Conservation (phyloP, 805 yeast species). For the Spathaspora girioi region DNA sequence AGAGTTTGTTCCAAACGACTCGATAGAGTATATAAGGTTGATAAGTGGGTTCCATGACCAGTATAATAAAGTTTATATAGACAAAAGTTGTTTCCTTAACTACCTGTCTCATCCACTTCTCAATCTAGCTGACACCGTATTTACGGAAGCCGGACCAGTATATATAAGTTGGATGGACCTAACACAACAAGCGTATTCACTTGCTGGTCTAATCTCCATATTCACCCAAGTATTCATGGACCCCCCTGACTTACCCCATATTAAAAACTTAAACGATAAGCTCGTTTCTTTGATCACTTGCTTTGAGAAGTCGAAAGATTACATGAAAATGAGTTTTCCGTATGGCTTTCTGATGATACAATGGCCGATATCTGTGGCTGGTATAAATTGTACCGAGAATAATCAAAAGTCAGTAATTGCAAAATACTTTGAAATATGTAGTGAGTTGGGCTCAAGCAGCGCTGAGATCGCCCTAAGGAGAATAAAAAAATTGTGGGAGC, state of each 20-base stretch:
- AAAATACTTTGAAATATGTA: conserved; percentile 37
- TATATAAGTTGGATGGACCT: conserved; percentile 48
- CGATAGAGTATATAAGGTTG: conserved; percentile 8
- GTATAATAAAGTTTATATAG: conserved; percentile 6
- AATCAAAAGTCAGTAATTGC: conserved; percentile 32
- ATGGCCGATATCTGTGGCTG: conserved; percentile 53
- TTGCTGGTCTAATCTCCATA: conserved; percentile 30
- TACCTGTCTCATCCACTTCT: neutral
- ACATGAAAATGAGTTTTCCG: conserved; percentile 4
- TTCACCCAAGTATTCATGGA: conserved; percentile 32
- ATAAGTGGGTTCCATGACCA: conserved; percentile 9
- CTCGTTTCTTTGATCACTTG: conserved; percentile 7
- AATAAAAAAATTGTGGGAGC: conserved; percentile 25
- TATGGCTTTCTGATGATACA: conserved; percentile 41
- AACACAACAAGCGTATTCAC: conserved; percentile 43
- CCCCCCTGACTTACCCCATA: conserved; percentile 33
- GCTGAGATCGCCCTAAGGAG: conserved; percentile 37
- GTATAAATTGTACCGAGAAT: conserved; percentile 37
- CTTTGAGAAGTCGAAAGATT: conserved; percentile 5
- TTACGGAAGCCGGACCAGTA: conserved; percentile 1
- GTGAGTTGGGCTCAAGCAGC: conserved; percentile 45
- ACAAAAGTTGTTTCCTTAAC: conserved; percentile 1
- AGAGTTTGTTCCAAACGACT: conserved; percentile 7
- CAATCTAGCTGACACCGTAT: conserved; percentile 8
- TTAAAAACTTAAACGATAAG: conserved; percentile 13